phyloP scores from a whole-genome alignment of 176 grass and related monocot genomes.

The Oryza punctata region DNA sequence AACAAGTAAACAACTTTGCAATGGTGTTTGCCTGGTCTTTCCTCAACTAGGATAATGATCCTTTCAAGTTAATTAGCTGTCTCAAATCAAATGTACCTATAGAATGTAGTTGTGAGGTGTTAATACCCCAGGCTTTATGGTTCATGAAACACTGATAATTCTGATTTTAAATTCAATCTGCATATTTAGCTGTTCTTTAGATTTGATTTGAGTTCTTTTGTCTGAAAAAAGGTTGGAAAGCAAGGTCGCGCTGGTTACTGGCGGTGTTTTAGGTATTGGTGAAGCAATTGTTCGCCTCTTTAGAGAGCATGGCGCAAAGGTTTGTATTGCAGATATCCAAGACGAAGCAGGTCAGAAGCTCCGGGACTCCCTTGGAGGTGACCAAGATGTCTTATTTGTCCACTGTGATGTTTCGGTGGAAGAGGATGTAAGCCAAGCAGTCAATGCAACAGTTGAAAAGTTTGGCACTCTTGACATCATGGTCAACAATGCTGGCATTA shows the following conservation, averaged over 20 bases:
- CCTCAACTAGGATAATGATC: neutral
- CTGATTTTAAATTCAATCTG: neutral
- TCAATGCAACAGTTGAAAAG: slow-evolving; percentile 47
- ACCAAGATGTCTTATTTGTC: slow-evolving; percentile 40
- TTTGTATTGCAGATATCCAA: slow-evolving; percentile 73
- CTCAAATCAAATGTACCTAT: neutral
- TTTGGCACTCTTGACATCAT: slow-evolving; percentile 81
- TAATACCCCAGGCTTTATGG: neutral
- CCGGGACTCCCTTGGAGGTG: slow-evolving; percentile 53
- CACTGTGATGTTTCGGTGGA: slow-evolving; percentile 74
- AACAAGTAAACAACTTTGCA: neutral
- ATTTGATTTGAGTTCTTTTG: neutral
- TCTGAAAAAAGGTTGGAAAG: slow-evolving; percentile 58
- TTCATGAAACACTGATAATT: neutral
- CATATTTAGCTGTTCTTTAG: neutral
- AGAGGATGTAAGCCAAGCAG: slow-evolving; percentile 60
- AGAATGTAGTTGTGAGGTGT: neutral
- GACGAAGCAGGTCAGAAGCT: slow-evolving; percentile 63
- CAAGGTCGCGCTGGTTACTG: slow-evolving; percentile 84
- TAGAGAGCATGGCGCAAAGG: slow-evolving; percentile 78
- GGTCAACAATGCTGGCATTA: slow-evolving; percentile 83
- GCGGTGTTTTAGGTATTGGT: slow-evolving; percentile 74
- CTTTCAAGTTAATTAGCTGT: neutral
- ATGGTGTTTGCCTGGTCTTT: neutral
- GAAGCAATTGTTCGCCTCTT: slow-evolving; percentile 83